Conservation (phyloP, 2,329 filamentous ascomycete genomes). For the Penicillium sp. region DNA sequence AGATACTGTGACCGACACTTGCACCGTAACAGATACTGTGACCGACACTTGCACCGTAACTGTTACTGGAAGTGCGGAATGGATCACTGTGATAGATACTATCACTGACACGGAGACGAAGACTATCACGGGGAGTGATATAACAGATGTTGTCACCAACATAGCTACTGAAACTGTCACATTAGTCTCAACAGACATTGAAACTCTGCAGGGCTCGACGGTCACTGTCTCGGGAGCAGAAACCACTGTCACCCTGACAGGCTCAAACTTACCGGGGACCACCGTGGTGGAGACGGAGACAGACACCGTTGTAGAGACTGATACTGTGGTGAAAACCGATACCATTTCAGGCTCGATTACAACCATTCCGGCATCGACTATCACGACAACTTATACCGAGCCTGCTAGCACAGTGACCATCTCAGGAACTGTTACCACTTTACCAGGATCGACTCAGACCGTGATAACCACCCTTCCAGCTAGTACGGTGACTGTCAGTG, state of each 20-base stretch:
- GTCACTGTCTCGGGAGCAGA: neutral
- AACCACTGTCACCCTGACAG: neutral
- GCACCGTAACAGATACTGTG: neutral
- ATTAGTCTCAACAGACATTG: neutral
- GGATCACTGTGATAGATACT: slow-evolving; percentile 1
- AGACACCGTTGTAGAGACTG: neutral
- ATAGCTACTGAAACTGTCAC: neutral
- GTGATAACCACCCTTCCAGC: neutral
- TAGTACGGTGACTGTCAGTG: neutral
- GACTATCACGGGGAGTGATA: neutral
- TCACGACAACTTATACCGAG: slow-evolving; percentile 5
- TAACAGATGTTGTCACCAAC: slow-evolving; percentile 1
- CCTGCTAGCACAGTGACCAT: slow-evolving; percentile 6
- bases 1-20: slow-evolving; percentile 1
- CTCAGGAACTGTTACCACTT: neutral
- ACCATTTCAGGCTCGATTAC: neutral
- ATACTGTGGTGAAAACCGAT: neutral
- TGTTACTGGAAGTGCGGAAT: neutral
- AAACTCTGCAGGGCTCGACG: slow-evolving; percentile 4
- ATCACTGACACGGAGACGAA: neutral
- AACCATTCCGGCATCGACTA: slow-evolving; percentile 8
- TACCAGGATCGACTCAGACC: slow-evolving; percentile 4
- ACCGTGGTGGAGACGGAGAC: neutral
- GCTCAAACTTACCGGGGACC: neutral
- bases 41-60: slow-evolving; percentile 3